phyloP scores from a whole-genome alignment of 2,329 filamentous ascomycete species.

The Beauveria asiatica region DNA sequence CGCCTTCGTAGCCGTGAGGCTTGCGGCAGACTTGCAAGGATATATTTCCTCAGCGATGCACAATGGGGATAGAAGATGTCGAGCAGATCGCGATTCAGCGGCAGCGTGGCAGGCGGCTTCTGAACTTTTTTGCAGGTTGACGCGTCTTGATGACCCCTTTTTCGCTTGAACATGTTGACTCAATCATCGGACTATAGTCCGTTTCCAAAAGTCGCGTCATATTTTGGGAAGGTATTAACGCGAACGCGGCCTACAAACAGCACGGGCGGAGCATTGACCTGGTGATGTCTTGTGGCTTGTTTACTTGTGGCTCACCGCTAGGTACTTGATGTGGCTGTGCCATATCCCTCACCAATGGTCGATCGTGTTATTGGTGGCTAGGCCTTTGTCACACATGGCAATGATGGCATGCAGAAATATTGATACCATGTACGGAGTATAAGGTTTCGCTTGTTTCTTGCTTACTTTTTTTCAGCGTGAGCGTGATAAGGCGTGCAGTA shows the following conservation, averaged over 20 bases:
- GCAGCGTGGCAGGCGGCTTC: neutral
- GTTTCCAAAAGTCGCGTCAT: neutral
- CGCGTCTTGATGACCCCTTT: slow-evolving; percentile 15
- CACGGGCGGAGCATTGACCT: neutral
- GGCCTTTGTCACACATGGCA: too few relatives aligned
- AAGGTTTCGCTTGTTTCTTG: too few relatives aligned
- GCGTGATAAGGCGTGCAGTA: too few relatives aligned
- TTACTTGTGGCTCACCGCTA: neutral
- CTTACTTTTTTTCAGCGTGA: too few relatives aligned
- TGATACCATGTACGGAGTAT: too few relatives aligned
- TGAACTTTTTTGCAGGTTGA: slow-evolving; percentile 14
- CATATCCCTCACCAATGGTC: neutral
- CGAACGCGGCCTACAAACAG: neutral
- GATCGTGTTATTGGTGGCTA: neutral
- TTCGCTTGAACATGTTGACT: slow-evolving; percentile 5
- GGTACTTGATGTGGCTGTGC: neutral
- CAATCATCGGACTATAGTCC: neutral
- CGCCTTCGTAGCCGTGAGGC: slow-evolving; percentile 55
- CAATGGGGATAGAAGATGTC: slow-evolving; percentile 59
- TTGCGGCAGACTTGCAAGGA: slow-evolving; percentile 56
- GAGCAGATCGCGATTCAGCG: slow-evolving; percentile 53
- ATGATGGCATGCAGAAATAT: neutral
- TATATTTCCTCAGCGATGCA: slow-evolving; percentile 60
- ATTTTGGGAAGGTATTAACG: neutral
- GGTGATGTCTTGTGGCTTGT: neutral